Base-by-base conservation (phyloP, 257 asterid genomes). In the Jacaranda mimosifolia region DNA sequence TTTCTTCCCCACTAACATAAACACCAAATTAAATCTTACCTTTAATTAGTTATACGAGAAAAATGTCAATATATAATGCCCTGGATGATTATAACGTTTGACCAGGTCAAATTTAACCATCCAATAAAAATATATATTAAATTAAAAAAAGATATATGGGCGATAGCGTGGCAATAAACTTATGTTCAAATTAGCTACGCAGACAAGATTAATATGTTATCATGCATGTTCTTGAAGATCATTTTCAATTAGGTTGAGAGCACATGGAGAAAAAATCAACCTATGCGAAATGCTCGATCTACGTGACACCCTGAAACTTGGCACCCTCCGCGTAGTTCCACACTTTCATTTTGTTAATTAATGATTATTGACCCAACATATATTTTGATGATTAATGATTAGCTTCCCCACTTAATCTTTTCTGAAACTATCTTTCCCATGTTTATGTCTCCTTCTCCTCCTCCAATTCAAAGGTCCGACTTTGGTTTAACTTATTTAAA, bases 251-350 rank as follows among this genome's bases (percentile, higher is more conserved):
- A 49, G 78, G 38, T 19, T n/a, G n/a, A 60, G 65, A 35, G 86
- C 91, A 89, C 93, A 86, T 86, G 89, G 86, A 75, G 48, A 80
- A 51, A 63, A 63, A 79, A 70, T 60, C 58, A 66, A 84, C 65
- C 43, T 35, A 55, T 55, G 18, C 76, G 55, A 75, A 66, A 75
- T 81, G 79, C 81, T 79, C 83, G 59, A 87, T 72, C 78, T 72
- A 66, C 56, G 69, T 68, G 73, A 73, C 45, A 72, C 79, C 76
- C 79, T 45, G 58, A 75, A 39, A 40, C 72, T 74, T 4, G 26
- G 39, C 36, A 66, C 53, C 39, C 71, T 42, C 72, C 32, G 40
- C 32, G 32, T 26, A 76, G 2, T 64, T 42, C 49, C 49, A 60
- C 67, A 64, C 26, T 9, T 36, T 74, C 26, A 17, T 38, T 10